Base-by-base conservation (phyloP, 331 rosid species). In the Arachis monticola region DNA sequence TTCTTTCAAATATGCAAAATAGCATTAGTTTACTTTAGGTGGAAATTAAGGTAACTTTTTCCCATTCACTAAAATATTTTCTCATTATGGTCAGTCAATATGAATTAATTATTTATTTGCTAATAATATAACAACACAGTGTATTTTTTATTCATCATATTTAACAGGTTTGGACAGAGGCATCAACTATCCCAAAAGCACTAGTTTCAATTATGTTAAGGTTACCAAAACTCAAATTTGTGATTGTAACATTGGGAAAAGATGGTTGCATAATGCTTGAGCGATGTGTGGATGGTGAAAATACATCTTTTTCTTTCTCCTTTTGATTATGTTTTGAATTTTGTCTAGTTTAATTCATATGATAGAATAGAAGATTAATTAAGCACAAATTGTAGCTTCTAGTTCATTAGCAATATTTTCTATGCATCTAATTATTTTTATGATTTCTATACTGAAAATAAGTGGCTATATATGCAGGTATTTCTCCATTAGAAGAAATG, bases 261-360 rank as follows among this genome's bases (percentile, higher is more conserved):
- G 87, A 88, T 53, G 97, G 99, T 56, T 94, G 96, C 88, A 73
- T 94, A 67, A 88, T 94, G 97, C 92, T 94, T 35, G 96, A 94
- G 83, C 86, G 83, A 85, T 84, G 77, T 62, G 68, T 44, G 50
- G 74, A 76, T 53, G 96, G 96, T 88, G 82, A 77, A 77, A 59
- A 44, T 63, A 45, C 9, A 22, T 35, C 35, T 73, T 75, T 32
- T 32, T 6, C 1, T 8, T 5, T 6, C 0, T 6, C n/a, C 47
- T 50, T 52, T 56, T 65, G 53, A 27, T 27, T 27, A 27, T 1
- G 30, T 27, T 45, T 64, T 64, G 17, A 14, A 7, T 22, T 12
- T 73, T 50, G 10, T 46, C 69, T 55, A 57, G 57, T 57, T 72
- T 48, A 58, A 65, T 71, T 57, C 78, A 79, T 22, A 13, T 45